Conservation (phyloP, 257 asterid species). For the Solanum lignicaule region DNA sequence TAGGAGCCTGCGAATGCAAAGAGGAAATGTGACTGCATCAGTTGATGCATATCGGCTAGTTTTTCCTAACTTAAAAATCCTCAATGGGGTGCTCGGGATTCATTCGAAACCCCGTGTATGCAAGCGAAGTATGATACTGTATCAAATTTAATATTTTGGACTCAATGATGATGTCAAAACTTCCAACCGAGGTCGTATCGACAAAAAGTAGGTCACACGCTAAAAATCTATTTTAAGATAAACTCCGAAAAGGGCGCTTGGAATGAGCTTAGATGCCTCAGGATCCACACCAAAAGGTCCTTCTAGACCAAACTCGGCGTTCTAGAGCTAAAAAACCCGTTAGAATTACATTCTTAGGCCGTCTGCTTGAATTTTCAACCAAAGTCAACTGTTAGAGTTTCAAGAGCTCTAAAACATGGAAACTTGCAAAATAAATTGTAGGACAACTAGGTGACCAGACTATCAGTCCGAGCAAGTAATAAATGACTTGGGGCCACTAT, state of each 20-base stretch:
- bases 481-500: background rate
- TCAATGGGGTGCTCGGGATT: background rate
- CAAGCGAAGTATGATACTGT: background rate
- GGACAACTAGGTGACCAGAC: background rate
- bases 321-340: background rate
- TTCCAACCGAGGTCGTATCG: background rate
- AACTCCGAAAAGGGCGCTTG: background rate
- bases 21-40: background rate
- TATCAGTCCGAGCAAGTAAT: background rate
- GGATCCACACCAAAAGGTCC: background rate
- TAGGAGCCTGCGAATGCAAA: background rate
- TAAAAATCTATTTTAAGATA: background rate
- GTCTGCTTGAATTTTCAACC: background rate
- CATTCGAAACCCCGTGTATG: background rate
- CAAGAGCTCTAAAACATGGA: background rate
- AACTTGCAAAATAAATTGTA: too few species aligned
- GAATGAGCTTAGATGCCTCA: too few species aligned
- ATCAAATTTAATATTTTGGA: too few species aligned
- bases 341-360: background rate
- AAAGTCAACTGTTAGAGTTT: background rate
- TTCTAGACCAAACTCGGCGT: background rate
- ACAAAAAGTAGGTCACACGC: background rate
- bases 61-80: background rate
- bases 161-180: background rate
- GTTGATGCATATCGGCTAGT: background rate